Evolutionary conservation across 345 rosid genomes (phyloP), one percentile per base, ranked within the genome.

Genomic region (Ricinus communis): DNA sequence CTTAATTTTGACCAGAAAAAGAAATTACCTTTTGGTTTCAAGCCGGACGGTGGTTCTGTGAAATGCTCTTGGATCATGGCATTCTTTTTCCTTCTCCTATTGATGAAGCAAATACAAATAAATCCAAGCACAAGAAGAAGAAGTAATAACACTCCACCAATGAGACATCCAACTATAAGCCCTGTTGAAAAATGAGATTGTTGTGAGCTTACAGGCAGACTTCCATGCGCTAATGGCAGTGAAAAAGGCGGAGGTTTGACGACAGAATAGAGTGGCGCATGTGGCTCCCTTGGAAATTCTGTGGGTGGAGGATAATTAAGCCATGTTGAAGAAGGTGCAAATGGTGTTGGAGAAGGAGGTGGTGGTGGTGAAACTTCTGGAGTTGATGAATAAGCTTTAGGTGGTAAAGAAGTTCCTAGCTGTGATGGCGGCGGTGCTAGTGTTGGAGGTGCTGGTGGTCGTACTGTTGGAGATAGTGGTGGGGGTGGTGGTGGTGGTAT

Each of bases 141-240:
- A 51, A 75, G 72, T 15, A 80, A 46, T 55, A 83, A 72, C 50
- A 73, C 62, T n/a, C 76, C 80, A 25, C 73, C 81, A 43, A 69
- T 30, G 61, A 65, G 14, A 27, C 51, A 65, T 49, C 71, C 76
- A 38, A 73, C n/a, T 53, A 16, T 3, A 22, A 78, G 75, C 36
- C 74, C 81, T 15, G 47, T 49, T 66, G 77, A 64, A 27, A 71
- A 56, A 45, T 65, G 61, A 56, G 65, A 63, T 1, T 19, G 45
- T 51, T 72, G 58, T 25, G 80, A 47, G 59, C 57, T 68, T 36
- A 31, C 71, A 5, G 80, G 76, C 21, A 71, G 55, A 30, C 51
- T 73, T 30, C 75, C 76, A 25, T 40, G 66, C n/a, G 38, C 21
- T 9, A 70, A 27, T 12, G 80, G 71, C 52, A 50, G 61, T 5